phyloP scores from a whole-genome alignment of 495 filamentous ascomycete genomes.

The Durotheca rogersii region DNA sequence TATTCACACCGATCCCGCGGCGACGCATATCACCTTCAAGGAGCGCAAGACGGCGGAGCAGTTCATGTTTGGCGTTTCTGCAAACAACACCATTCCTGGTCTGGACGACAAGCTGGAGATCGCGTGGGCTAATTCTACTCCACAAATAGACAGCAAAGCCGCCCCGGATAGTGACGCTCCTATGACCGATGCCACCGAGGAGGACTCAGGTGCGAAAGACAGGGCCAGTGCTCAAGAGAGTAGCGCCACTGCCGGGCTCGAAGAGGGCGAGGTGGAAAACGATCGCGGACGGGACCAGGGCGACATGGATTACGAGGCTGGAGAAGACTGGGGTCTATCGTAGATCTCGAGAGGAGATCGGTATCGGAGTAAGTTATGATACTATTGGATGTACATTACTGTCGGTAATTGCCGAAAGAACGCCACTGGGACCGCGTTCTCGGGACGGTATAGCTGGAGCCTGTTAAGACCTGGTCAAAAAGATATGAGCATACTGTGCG shows the following conservation, averaged over 20 bases:
- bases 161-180: conserved; percentile 8
- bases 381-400: neutral
- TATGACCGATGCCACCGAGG: conserved; percentile 10
- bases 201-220: conserved; percentile 11
- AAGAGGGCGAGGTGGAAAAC: conserved; percentile 33
- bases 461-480: no score
- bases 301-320: conserved; percentile 36
- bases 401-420: neutral
- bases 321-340: conserved; percentile 28
- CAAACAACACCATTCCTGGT: conserved; percentile 63
- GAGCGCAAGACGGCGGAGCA: conserved; percentile 89
- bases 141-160: conserved; percentile 11
- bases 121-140: conserved; percentile 60
- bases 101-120: conserved; percentile 73
- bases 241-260: conserved; percentile 11
- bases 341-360: neutral
- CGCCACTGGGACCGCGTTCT: neutral
- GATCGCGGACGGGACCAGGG: conserved; percentile 21
- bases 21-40: conserved; percentile 73
- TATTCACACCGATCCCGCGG: conserved; percentile 64
- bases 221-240: conserved; percentile 7
- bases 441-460: no score
- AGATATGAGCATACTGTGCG: no score
- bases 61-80: conserved; percentile 64
- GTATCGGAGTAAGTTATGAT: no score